Evolutionary conservation across 2,329 filamentous ascomycete genomes (phyloP).

Genomic region (Fusarium liriodendri): DNA sequence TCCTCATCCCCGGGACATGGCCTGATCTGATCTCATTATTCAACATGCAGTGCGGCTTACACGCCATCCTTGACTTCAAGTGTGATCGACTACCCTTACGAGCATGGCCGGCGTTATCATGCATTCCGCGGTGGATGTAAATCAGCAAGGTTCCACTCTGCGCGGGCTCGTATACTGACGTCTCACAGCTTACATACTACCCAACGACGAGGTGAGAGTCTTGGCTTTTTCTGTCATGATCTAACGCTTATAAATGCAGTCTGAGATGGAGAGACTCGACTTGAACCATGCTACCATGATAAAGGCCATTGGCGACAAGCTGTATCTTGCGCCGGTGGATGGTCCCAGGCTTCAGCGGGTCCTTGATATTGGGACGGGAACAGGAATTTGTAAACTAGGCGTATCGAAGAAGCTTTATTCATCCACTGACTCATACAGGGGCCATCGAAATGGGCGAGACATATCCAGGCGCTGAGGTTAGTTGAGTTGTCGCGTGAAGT

Average conservation of each 20-base stretch:
- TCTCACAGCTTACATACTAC: slow-evolving; percentile 3
- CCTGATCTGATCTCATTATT: neutral
- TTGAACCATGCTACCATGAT: slow-evolving; percentile 48
- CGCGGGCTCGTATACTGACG: neutral
- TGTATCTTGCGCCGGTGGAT: slow-evolving; percentile 41
- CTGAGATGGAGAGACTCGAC: slow-evolving; percentile 51
- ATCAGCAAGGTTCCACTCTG: too few relatives aligned
- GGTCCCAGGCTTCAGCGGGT: slow-evolving; percentile 46
- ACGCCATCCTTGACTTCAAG: neutral
- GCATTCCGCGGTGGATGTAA: slow-evolving; percentile 46
- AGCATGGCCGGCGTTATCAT: slow-evolving; percentile 46
- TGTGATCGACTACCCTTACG: slow-evolving; percentile 40
- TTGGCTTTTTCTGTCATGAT: neutral
- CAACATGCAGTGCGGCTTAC: neutral
- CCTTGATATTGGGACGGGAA: slow-evolving; percentile 58
- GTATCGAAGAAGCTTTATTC: neutral
- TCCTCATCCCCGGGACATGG: neutral
- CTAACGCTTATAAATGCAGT: neutral
- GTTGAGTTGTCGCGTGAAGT: neutral
- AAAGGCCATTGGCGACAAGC: slow-evolving; percentile 34
- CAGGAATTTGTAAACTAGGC: slow-evolving; percentile 51
- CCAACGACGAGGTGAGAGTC: slow-evolving; percentile 8
- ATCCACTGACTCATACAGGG: slow-evolving; percentile 33
- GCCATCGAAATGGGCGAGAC: slow-evolving; percentile 54
- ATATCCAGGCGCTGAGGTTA: slow-evolving; percentile 34